Evolutionary conservation across 1,139 yeast species (phyloP).

Genomic region (Lodderomyces margitis): DNA sequence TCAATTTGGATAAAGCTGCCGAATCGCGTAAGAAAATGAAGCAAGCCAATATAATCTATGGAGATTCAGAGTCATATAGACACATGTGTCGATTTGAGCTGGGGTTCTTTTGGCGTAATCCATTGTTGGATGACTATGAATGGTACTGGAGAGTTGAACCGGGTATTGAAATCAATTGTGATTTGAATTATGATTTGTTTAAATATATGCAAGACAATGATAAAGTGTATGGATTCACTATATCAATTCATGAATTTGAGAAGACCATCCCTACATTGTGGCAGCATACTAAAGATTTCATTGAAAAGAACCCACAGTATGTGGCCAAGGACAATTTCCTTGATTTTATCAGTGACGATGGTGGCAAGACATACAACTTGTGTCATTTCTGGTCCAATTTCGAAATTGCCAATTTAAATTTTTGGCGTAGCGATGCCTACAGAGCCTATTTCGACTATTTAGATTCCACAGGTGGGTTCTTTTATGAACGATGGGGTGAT

Average conservation of each 20-base stretch:
- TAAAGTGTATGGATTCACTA: slow-evolving; percentile 64
- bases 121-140: slow-evolving; percentile 52
- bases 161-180: slow-evolving; percentile 59
- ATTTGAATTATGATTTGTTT: slow-evolving; percentile 64
- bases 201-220: slow-evolving; percentile 57
- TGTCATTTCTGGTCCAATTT: slow-evolving; percentile 96
- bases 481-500: slow-evolving; percentile 96
- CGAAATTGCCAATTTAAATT: slow-evolving; percentile 75
- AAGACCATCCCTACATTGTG: slow-evolving; percentile 61
- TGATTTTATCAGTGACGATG: slow-evolving; percentile 56
- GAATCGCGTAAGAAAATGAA: slow-evolving; percentile 47
- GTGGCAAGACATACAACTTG: slow-evolving; percentile 65
- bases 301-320: slow-evolving; percentile 42
- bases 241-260: slow-evolving; percentile 60
- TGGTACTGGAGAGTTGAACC: slow-evolving; percentile 80
- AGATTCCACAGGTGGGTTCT: slow-evolving; percentile 82
- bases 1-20: slow-evolving; percentile 58
- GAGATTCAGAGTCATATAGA: slow-evolving; percentile 61
- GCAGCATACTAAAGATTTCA: slow-evolving; percentile 51
- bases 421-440: slow-evolving; percentile 72
- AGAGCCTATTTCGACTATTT: slow-evolving; percentile 64
- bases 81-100: slow-evolving; percentile 77
- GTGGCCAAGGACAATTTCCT: slow-evolving; percentile 47
- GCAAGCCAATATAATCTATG: slow-evolving; percentile 54
- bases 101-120: slow-evolving; percentile 62